Evolutionary conservation across 768 basidiomycete genomes (phyloP).

Genomic region (Steccherinum ochraceum): DNA sequence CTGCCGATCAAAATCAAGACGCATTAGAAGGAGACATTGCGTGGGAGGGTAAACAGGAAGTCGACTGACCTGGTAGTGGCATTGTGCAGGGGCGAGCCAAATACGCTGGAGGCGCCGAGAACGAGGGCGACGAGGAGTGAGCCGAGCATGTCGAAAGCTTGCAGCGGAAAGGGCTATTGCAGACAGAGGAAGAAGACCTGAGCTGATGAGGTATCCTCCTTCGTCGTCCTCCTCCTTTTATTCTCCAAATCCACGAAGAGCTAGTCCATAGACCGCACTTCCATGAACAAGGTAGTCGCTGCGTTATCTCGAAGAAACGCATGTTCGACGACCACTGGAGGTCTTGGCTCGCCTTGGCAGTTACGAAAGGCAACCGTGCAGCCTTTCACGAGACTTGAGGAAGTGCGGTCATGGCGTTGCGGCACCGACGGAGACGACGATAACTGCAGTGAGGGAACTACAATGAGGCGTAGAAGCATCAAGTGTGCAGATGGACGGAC

Average conservation of each 20-base stretch:
- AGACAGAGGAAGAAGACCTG: not conserved
- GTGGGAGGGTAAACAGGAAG: not conserved
- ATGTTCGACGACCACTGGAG: not conserved
- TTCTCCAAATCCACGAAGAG: too few species aligned
- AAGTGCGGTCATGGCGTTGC: too few species aligned
- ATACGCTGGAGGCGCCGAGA: constrained; percentile 5
- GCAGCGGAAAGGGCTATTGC: not conserved
- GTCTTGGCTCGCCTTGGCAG: too few species aligned
- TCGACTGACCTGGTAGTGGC: constrained; percentile 13
- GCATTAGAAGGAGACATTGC: not conserved
- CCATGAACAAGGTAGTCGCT: not conserved
- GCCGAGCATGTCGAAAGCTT: constrained; percentile 1
- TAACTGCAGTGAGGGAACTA: too few species aligned
- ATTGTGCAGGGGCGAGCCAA: constrained; percentile 13
- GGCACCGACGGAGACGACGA: too few species aligned
- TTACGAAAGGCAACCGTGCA: too few species aligned
- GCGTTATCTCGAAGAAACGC: not conserved
- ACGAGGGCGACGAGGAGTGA: constrained; percentile 2
- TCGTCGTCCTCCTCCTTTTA: not conserved
- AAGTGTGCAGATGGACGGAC: too few species aligned
- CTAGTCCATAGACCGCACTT: not conserved
- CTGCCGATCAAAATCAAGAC: too few species aligned
- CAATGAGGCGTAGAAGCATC: too few species aligned
- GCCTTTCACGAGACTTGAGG: too few species aligned
- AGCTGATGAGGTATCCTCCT: not conserved